These are phyloP conservation scores for Gastrolobium bilobum DNA, from an alignment of 306 rosid genomes.

Conservation along the genomic window DNA sequence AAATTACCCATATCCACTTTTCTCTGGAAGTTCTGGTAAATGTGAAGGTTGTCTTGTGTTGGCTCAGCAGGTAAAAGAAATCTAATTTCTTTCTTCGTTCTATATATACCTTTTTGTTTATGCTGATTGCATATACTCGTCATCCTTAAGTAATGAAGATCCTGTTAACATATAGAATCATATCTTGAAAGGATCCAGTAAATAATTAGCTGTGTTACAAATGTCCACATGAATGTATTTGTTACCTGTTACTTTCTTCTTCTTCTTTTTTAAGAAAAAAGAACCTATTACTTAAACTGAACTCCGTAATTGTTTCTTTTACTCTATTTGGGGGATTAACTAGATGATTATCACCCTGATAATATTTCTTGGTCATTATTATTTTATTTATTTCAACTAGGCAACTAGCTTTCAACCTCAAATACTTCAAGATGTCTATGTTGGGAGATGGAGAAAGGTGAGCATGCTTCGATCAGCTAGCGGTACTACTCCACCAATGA, in stretches of 20 bases:
- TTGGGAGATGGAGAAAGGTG: slow-evolving; percentile 98
- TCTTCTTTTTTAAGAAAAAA: background rate
- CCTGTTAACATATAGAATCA: slow-evolving; percentile 1
- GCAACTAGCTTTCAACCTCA: slow-evolving; percentile 98
- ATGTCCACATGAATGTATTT: slow-evolving; percentile 8
- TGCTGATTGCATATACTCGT: slow-evolving; percentile 19
- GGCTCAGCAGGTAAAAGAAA: slow-evolving; percentile 88
- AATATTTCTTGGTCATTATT: slow-evolving; percentile 47
- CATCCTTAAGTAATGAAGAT: slow-evolving; percentile 10
- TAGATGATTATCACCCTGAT: slow-evolving; percentile 28
- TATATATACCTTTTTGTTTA: slow-evolving; percentile 36
- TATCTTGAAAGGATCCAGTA: slow-evolving; percentile 16
- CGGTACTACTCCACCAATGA: slow-evolving; percentile 98
- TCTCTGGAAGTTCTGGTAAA: slow-evolving; percentile 77
- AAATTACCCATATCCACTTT: slow-evolving; percentile 81
- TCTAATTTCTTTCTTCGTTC: slow-evolving; percentile 39
- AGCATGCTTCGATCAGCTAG: slow-evolving; percentile 89
- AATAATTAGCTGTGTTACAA: background rate
- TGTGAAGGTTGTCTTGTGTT: slow-evolving; percentile 86
- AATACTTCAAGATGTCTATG: slow-evolving; percentile 78
- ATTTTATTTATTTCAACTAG: slow-evolving; percentile 65
- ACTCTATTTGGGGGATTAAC: slow-evolving; percentile 30
- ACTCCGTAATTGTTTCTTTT: slow-evolving; percentile 18
- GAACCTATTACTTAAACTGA: slow-evolving; percentile 21
- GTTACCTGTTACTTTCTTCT: slow-evolving; percentile 1